Evolutionary conservation across 441 rosid species (phyloP), one percentile per base, ranked within the genome.

Genomic region (Adansonia grandidieri): DNA sequence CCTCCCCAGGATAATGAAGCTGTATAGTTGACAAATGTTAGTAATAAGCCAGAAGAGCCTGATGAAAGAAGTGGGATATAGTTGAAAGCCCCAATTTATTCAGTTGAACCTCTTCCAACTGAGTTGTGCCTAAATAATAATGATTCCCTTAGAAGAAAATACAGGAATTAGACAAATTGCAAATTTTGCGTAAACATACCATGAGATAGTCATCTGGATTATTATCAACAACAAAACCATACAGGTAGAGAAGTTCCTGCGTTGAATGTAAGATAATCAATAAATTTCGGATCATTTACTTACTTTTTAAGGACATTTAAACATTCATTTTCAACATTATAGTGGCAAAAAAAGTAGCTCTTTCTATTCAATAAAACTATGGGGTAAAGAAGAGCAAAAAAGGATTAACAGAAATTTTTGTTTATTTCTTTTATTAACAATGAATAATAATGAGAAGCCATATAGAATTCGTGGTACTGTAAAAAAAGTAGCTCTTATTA

Each of bases 1-100:
- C 99, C 86, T 93, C 99, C 6, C 82, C 84, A 11, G 99, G 99
- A 85, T 93, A 93, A 87, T 93, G 94, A 13, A 95, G 90, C 98
- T 95, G 88, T 60, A 79, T 45, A 65, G 44, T 67, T 64, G 73
- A 79, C 68, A 65, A 37, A 58, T 69, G 58, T 72, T 50, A 56
- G 57, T 40, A 73, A 61, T 70, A 57, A 68, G 50, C 63, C 22
- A 17, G 5, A 37, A 37, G 10, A 72, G 19, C 50, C 6, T 32
- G 15, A 37, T 54, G 7, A 54, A 28, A 72, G 75, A 28, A 53
- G 63, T 5, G 17, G 13, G 32, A 53, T 66, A 10, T 11, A 58
- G 50, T 28, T 76, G 58, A 66, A 66, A 44, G 24, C 42, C 28
- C 14, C 70, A 24, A 63, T 5, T 28, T 47, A 32, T 78, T 44